phyloP scores from a whole-genome alignment of 1,284 basidiomycete genomes.

The Boletellus deceptivus region DNA sequence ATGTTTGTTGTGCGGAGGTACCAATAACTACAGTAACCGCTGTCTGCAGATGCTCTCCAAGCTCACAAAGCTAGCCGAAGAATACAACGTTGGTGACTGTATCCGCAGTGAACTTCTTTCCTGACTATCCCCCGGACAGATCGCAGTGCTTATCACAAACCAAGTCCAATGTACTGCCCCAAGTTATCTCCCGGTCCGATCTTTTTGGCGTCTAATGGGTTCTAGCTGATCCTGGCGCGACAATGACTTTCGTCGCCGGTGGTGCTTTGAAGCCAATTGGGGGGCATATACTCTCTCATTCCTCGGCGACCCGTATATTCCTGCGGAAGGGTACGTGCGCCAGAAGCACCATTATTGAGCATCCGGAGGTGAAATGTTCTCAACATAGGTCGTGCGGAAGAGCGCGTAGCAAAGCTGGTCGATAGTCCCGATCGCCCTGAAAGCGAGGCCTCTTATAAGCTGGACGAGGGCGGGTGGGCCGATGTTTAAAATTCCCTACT shows the following conservation, averaged over 20 bases:
- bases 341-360: background rate
- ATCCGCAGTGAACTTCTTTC: conserved; percentile 5
- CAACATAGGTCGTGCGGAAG: conserved; percentile 78
- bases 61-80: conserved; percentile 87
- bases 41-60: conserved; percentile 77
- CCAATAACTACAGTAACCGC: conserved; percentile 1
- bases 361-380: background rate
- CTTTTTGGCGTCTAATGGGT: conserved; percentile 12
- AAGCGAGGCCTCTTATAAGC: conserved; percentile 88
- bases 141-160: conserved; percentile 86
- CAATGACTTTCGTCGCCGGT: conserved; percentile 91
- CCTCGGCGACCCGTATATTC: conserved; percentile 81
- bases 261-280: conserved; percentile 86
- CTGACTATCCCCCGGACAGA: conserved; percentile 46
- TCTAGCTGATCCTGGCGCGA: conserved; percentile 87
- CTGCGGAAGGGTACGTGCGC: conserved; percentile 75
- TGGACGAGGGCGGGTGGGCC: conserved; percentile 84
- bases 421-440: conserved; percentile 92
- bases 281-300: conserved; percentile 84
- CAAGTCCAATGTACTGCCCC: conserved; percentile 75
- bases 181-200: background rate
- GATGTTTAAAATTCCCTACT: conserved; percentile 50
- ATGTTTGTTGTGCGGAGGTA: background rate
- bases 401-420: conserved; percentile 92
- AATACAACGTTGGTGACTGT: conserved; percentile 62